phyloP scores from a whole-genome alignment of 1,284 basidiomycete genomes.

The Tetrapyrgos nigripes region DNA sequence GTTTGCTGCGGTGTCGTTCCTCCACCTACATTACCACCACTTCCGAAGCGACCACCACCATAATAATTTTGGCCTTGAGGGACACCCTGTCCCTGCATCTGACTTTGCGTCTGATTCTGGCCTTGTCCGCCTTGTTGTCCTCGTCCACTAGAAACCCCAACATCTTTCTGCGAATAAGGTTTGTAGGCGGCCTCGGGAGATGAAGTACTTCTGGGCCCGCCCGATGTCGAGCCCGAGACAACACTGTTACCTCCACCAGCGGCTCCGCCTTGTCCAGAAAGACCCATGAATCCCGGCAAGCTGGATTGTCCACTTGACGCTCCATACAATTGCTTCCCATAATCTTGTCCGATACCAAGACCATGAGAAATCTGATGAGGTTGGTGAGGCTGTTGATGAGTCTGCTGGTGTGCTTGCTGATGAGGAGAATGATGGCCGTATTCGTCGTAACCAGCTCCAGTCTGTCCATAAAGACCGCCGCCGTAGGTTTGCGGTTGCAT shows the following conservation, averaged over 20 bases:
- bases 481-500: slow-evolving; percentile 18
- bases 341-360: slow-evolving; percentile 47
- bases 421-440: slow-evolving; percentile 64
- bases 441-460: slow-evolving; percentile 67
- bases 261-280: slow-evolving; percentile 56
- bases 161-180: slow-evolving; percentile 73
- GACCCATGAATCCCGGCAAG: slow-evolving; percentile 75
- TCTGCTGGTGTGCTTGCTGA: slow-evolving; percentile 49
- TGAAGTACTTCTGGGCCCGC: slow-evolving; percentile 48
- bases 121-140: slow-evolving; percentile 37
- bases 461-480: slow-evolving; percentile 68
- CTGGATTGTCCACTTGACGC: slow-evolving; percentile 50
- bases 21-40: slow-evolving; percentile 37
- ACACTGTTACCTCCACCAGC: slow-evolving; percentile 45
- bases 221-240: slow-evolving; percentile 36
- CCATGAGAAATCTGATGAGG: slow-evolving; percentile 54
- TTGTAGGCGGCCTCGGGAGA: slow-evolving; percentile 80
- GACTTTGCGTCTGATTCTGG: slow-evolving; percentile 36
- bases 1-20: slow-evolving; percentile 42
- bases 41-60: slow-evolving; percentile 63
- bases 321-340: slow-evolving; percentile 71
- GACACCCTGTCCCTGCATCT: slow-evolving; percentile 43
- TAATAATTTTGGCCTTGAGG: slow-evolving; percentile 70
- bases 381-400: slow-evolving; percentile 32
- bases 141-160: slow-evolving; percentile 52